A percentile compares a stretch with the other conserved stretches of the same genome.
These are phyloP conservation scores for Talaromyces albobiverticillius DNA, from an alignment of 2,329 filamentous ascomycete genomes.

Conservation along the genomic window DNA sequence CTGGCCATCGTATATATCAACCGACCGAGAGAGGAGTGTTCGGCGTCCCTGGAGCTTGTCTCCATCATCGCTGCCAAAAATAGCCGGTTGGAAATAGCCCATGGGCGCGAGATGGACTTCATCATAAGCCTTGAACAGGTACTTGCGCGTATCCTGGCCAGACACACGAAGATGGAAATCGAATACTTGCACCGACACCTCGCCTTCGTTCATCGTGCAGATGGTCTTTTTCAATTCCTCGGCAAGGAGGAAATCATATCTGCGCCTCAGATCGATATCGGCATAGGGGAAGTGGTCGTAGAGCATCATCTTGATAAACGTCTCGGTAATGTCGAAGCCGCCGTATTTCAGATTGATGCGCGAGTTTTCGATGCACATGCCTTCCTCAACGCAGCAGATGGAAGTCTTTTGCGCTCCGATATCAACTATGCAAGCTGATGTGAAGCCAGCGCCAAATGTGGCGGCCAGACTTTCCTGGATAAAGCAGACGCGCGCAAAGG, in stretches of 20 bases:
- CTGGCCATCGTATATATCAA: slow-evolving; percentile 89
- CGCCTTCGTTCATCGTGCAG: slow-evolving; percentile 85
- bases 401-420: slow-evolving; percentile 97
- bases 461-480: slow-evolving; percentile 95
- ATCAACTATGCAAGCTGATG: slow-evolving; percentile 90
- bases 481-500: slow-evolving; percentile 85
- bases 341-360: slow-evolving; percentile 93
- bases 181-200: slow-evolving; percentile 82
- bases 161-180: slow-evolving; percentile 88
- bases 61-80: slow-evolving; percentile 72
- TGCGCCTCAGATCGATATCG: slow-evolving; percentile 84
- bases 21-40: slow-evolving; percentile 79
- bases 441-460: slow-evolving; percentile 92
- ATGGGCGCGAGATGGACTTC: slow-evolving; percentile 92
- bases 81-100: slow-evolving; percentile 85
- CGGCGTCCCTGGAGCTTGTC: slow-evolving; percentile 76
- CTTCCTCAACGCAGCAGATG: slow-evolving; percentile 94
- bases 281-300: slow-evolving; percentile 93
- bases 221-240: slow-evolving; percentile 94
- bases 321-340: slow-evolving; percentile 87
- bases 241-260: slow-evolving; percentile 89
- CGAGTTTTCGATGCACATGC: slow-evolving; percentile 90
- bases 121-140: slow-evolving; percentile 95
- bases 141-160: slow-evolving; percentile 86
- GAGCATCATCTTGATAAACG: slow-evolving; percentile 97